Percentiles rank a stretch among this genome's conserved stretches.
These are phyloP conservation scores for Euclidium syriacum DNA, from an alignment of 345 rosid species.

Conservation along the genomic window DNA sequence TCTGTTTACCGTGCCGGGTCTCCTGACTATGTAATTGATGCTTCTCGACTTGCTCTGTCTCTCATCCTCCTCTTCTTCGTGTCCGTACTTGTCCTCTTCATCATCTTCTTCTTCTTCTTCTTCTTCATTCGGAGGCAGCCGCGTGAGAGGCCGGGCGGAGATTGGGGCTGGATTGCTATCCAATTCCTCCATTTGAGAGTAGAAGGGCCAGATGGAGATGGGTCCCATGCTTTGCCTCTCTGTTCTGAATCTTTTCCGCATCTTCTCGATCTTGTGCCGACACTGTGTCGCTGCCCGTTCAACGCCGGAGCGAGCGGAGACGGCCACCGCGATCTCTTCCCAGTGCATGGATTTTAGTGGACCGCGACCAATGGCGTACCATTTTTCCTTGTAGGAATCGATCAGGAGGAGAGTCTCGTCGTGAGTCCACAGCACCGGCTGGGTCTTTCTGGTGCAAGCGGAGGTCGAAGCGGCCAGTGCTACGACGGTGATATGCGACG, in stretches of 20 bases:
- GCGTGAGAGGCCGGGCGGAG: slow-evolving; percentile 46
- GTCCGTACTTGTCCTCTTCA: slow-evolving; percentile 13
- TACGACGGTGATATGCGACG: background rate
- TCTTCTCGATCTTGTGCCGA: slow-evolving; percentile 87
- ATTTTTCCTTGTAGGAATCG: slow-evolving; percentile 60
- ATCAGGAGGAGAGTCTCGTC: slow-evolving; percentile 61
- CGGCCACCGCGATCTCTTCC: slow-evolving; percentile 66
- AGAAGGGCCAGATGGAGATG: slow-evolving; percentile 50
- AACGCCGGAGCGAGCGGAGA: slow-evolving; percentile 62
- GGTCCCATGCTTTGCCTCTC: slow-evolving; percentile 42
- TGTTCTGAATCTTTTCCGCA: slow-evolving; percentile 59
- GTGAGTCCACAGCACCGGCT: slow-evolving; percentile 66
- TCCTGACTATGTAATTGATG: slow-evolving; percentile 51
- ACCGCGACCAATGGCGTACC: slow-evolving; percentile 61
- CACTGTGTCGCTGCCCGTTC: slow-evolving; percentile 62
- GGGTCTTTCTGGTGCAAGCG: slow-evolving; percentile 37
- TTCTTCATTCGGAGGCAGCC: slow-evolving; percentile 24
- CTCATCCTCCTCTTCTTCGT: slow-evolving; percentile 37
- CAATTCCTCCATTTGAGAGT: slow-evolving; percentile 62
- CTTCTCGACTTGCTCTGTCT: slow-evolving; percentile 48
- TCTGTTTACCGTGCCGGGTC: slow-evolving; percentile 47
- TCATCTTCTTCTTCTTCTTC: slow-evolving; percentile 9
- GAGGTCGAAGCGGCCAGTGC: slow-evolving; percentile 23
- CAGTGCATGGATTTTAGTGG: slow-evolving; percentile 62
- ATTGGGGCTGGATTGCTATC: slow-evolving; percentile 61